These are phyloP conservation scores for Dillenia turbinata DNA, from an alignment of 164 flowering plant genomes.

Conservation along the genomic window DNA sequence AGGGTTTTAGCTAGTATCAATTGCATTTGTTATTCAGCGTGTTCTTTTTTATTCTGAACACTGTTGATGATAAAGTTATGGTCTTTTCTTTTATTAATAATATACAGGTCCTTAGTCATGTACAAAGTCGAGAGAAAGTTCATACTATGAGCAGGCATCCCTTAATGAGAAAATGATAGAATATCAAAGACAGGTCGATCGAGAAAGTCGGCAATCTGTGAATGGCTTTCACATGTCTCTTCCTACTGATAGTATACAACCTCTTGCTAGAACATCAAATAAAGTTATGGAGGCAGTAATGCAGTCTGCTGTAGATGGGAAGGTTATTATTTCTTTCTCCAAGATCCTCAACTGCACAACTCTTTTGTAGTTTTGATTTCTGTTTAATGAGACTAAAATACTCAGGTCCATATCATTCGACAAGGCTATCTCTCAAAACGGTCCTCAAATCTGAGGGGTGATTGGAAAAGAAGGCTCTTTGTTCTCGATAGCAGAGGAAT, in stretches of 20 bases:
- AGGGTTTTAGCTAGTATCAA: too few species aligned
- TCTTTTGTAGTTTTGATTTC: too few species aligned
- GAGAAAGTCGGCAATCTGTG: slow-evolving; percentile 65
- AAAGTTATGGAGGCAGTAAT: slow-evolving; percentile 55
- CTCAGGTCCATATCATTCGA: slow-evolving; percentile 87
- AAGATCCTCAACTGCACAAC: too few species aligned
- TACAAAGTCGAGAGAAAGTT: slow-evolving; percentile 89
- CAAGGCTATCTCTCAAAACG: slow-evolving; percentile 97
- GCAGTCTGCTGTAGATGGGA: slow-evolving; percentile 88
- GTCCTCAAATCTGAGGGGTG: slow-evolving; percentile 91
- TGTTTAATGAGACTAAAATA: too few species aligned
- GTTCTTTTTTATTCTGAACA: not conserved
- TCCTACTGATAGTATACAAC: slow-evolving; percentile 37
- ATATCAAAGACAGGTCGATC: slow-evolving; percentile 81
- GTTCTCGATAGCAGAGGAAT: slow-evolving; percentile 96
- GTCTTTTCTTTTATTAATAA: too few species aligned
- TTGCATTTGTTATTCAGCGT: not conserved
- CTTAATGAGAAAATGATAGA: slow-evolving; percentile 93
- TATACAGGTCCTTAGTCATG: slow-evolving; percentile 83
- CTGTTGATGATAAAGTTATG: too few species aligned
- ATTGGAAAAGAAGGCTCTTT: slow-evolving; percentile 95
- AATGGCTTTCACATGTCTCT: slow-evolving; percentile 71
- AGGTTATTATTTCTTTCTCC: slow-evolving; percentile 36
- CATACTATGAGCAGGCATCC: slow-evolving; percentile 88
- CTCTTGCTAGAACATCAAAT: slow-evolving; percentile 45